Base-by-base conservation (phyloP, 768 basidiomycete genomes). In the Rhizopogon vulgaris region DNA sequence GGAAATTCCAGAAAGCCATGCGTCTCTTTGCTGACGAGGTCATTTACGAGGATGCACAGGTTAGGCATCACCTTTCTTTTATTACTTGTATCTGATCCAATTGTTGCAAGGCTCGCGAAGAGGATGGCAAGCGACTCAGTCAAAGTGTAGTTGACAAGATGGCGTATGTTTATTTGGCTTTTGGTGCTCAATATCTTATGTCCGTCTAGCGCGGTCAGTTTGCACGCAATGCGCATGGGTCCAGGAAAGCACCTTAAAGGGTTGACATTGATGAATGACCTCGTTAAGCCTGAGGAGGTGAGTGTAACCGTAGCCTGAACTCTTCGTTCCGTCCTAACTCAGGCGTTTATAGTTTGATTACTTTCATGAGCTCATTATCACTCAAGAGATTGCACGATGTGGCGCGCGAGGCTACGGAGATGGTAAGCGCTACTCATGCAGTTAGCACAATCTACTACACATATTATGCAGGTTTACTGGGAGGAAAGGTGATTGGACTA, bases 191-290 rank as follows among this genome's bases (percentile, higher is more conserved):
- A 15, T 14, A 27, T 30, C 40, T 53, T 6, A 27, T 18, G 39
- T 24, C 32, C 25, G 6, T 25, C 18, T 45, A 86, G 83, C 14
- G 82, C 83, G 47, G 48, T 79, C 28, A 84, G 92, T 60, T 51
- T 97, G 17, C 88, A 91, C 63, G 89, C 90, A 12, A 95, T 96
- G 91, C 78, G 90, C 18, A 76, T 94, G 71, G 95, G 95, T 14
- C 94, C 94, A 0, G 90, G 89, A 34, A 84, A 86, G 60, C 92
- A 94, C 60, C 70, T 94, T 39, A 77, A 89, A 59, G 92, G 91
- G 2, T 74, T 78, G n/a, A 77, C 71, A 6, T 73, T 95, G 3
- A 82, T 90, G 76, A 78, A 74, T 52, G 92, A 87, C 3, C 61
- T 85, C 30, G 81, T 93, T 17, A 79, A 80, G 56, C 87, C 89